Conservation (phyloP, 2,329 filamentous ascomycete genomes). For the Nemania sp. region DNA sequence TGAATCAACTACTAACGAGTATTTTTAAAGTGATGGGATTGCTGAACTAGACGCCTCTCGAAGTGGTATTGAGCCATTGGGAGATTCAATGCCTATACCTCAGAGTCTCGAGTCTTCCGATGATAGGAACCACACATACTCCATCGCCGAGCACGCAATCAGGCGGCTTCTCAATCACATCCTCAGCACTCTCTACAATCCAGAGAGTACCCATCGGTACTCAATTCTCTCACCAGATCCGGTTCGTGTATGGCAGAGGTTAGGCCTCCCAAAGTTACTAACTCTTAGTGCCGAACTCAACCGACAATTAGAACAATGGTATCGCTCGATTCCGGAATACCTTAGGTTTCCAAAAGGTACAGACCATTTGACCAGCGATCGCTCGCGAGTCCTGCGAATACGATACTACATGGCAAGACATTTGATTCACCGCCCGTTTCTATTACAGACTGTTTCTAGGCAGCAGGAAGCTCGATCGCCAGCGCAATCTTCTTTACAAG, state of each 20-base stretch:
- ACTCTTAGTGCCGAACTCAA: slow-evolving; percentile 54
- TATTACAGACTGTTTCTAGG: slow-evolving; percentile 62
- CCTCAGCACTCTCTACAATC: slow-evolving; percentile 56
- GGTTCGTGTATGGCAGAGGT: slow-evolving; percentile 45
- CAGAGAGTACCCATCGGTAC: slow-evolving; percentile 45
- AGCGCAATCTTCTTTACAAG: slow-evolving; percentile 35
- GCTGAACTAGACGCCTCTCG: slow-evolving; percentile 67
- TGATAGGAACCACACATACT: slow-evolving; percentile 54
- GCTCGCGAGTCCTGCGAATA: slow-evolving; percentile 75
- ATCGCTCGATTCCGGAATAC: slow-evolving; percentile 53
- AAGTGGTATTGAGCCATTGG: slow-evolving; percentile 55
- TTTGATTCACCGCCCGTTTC: slow-evolving; percentile 67
- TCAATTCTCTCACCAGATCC: slow-evolving; percentile 40
- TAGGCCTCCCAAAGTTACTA: slow-evolving; percentile 49
- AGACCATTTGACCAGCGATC: slow-evolving; percentile 68
- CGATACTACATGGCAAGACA: slow-evolving; percentile 80
- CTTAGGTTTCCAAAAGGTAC: slow-evolving; percentile 65
- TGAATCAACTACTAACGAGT: slow-evolving; percentile 11
- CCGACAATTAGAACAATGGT: slow-evolving; percentile 56
- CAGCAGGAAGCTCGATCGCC: slow-evolving; percentile 44
- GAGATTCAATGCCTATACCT: slow-evolving; percentile 53
- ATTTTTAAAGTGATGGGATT: slow-evolving; percentile 69
- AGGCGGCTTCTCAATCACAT: slow-evolving; percentile 58
- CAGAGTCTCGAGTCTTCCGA: slow-evolving; percentile 51
- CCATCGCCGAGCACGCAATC: slow-evolving; percentile 58